phyloP scores from a whole-genome alignment of 371 early-diverging fungal genomes.

The Phascolomyces articulosus region DNA sequence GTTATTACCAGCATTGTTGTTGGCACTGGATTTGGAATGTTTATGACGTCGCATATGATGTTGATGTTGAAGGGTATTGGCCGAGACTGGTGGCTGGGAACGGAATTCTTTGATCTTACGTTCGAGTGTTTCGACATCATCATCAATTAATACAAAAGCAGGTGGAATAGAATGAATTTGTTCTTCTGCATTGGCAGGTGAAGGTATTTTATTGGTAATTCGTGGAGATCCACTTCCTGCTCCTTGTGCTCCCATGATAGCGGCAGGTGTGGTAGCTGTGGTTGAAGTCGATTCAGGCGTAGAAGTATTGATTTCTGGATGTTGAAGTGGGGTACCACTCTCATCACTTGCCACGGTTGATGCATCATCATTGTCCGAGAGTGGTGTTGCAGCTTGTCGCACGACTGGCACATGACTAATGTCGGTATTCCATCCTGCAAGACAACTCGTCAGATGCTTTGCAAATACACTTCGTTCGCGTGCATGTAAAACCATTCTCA shows the following conservation, averaged over 20 bases:
- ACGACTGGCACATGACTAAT: conserved; percentile 55
- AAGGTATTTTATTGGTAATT: conserved; percentile 18
- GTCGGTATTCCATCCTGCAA: conserved; percentile 62
- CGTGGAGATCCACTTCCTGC: neutral
- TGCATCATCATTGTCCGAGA: neutral
- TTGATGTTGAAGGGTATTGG: conserved; percentile 17
- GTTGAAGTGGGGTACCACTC: neutral
- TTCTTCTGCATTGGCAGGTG: conserved; percentile 40
- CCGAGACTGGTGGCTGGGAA: conserved; percentile 29
- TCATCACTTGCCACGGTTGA: neutral
- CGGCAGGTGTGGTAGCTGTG: conserved; percentile 5
- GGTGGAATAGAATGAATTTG: conserved; percentile 46
- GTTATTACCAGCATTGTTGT: neutral
- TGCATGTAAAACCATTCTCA: conserved; percentile 58
- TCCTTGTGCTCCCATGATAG: too few species aligned
- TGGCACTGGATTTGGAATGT: conserved; percentile 25
- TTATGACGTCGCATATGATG: conserved; percentile 31
- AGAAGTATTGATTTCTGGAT: neutral
- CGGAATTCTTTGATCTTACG: conserved; percentile 47
- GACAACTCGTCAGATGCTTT: conserved; percentile 57
- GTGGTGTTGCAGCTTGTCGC: conserved; percentile 1
- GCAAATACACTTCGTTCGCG: conserved; percentile 61
- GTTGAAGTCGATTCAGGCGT: neutral
- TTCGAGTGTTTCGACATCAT: conserved; percentile 55
- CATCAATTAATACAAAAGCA: conserved; percentile 66